phyloP scores from a whole-genome alignment of 169 alveolate species.

The Eimeria zaria region DNA sequence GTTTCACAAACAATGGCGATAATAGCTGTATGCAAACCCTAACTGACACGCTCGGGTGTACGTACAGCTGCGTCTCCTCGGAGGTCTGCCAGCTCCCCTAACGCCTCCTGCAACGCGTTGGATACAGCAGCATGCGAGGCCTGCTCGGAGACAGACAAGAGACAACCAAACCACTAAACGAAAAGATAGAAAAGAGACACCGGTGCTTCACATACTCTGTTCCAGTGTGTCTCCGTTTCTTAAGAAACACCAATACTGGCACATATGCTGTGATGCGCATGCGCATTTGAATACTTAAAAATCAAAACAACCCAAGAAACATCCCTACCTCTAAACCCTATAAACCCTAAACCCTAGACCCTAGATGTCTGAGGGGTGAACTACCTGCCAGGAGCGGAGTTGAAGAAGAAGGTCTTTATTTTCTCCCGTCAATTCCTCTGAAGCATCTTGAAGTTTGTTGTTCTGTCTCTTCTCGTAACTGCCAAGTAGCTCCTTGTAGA shows the following conservation, averaged over 20 bases:
- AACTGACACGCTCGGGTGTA: slow-evolving; percentile 7
- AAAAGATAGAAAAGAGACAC: neutral
- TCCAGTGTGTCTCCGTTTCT: neutral
- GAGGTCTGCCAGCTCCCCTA: slow-evolving; percentile 49
- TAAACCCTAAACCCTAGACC: neutral
- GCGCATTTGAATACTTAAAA: neutral
- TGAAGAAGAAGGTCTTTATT: slow-evolving; percentile 60
- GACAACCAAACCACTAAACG: neutral
- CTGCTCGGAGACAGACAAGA: neutral
- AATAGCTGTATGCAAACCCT: neutral
- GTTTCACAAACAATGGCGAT: neutral
- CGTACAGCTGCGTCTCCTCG: slow-evolving; percentile 46
- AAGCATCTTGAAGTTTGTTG: neutral
- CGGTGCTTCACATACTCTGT: no score
- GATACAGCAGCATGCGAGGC: slow-evolving; percentile 64
- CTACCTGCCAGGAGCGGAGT: slow-evolving; percentile 74
- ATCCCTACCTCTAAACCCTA: neutral
- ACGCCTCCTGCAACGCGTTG: slow-evolving; percentile 42
- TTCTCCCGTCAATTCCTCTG: slow-evolving; percentile 60
- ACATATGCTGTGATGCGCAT: neutral
- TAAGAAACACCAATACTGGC: neutral
- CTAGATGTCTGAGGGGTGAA: neutral
- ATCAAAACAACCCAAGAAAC: neutral
- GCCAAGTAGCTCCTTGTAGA: slow-evolving; percentile 10
- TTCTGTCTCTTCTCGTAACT: neutral